phyloP scores from a whole-genome alignment of 768 basidiomycete species.

The Russula emetica region DNA sequence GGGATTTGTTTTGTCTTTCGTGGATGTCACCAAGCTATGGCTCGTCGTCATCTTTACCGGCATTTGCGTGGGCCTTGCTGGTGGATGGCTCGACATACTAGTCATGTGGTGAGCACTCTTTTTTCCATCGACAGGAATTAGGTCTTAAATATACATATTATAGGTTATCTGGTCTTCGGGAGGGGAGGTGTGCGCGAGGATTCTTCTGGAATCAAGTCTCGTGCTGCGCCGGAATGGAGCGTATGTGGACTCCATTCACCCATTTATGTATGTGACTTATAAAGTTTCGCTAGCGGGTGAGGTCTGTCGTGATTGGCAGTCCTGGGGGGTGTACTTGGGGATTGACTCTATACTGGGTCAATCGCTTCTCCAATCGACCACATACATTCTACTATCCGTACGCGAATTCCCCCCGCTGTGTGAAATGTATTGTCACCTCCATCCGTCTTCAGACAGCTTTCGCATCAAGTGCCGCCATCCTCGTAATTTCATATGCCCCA shows the following conservation, averaged over 20 bases:
- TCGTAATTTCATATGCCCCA: slow-evolving; percentile 65
- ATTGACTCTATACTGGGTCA: slow-evolving; percentile 53
- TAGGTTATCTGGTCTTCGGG: slow-evolving; percentile 66
- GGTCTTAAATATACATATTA: not conserved
- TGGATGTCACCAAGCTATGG: slow-evolving; percentile 61
- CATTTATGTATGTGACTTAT: slow-evolving; percentile 8
- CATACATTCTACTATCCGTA: slow-evolving; percentile 64
- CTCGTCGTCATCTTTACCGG: slow-evolving; percentile 64
- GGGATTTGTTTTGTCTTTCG: slow-evolving; percentile 50
- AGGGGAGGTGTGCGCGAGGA: slow-evolving; percentile 62
- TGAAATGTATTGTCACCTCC: not conserved
- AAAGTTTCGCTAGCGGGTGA: slow-evolving; percentile 50
- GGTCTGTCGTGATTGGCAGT: slow-evolving; percentile 59
- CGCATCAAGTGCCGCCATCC: slow-evolving; percentile 56
- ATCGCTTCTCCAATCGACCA: slow-evolving; percentile 59
- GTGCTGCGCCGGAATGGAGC: slow-evolving; percentile 64
- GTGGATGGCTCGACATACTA: slow-evolving; percentile 68
- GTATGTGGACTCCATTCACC: slow-evolving; percentile 33
- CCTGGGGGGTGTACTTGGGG: slow-evolving; percentile 59
- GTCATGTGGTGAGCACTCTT: slow-evolving; percentile 57
- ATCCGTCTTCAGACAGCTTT: slow-evolving; percentile 47
- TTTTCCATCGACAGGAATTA: not conserved
- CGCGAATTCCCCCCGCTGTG: slow-evolving; percentile 30
- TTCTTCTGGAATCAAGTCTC: slow-evolving; percentile 70
- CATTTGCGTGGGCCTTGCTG: slow-evolving; percentile 60